Conservation (phyloP, 768 basidiomycete species). For the Hortiboletus flavorubellus region DNA sequence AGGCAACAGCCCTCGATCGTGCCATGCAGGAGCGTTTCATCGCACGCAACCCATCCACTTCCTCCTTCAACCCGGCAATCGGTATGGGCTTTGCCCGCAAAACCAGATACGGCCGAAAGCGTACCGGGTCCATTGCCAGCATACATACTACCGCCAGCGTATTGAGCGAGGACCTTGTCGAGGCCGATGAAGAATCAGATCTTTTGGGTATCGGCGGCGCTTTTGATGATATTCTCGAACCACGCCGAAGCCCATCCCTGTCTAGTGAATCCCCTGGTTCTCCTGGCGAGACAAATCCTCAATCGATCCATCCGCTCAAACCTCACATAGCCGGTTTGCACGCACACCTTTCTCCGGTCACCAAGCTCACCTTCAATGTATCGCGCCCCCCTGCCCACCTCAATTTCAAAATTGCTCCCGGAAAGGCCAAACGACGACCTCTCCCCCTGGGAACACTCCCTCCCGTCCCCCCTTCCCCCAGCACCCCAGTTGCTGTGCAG, state of each 20-base stretch:
- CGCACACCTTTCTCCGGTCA: slow-evolving; percentile 26
- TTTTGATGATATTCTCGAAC: slow-evolving; percentile 43
- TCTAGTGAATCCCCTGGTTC: slow-evolving; percentile 35
- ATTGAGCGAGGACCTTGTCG: slow-evolving; percentile 76
- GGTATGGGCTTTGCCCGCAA: slow-evolving; percentile 68
- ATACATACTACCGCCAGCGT: slow-evolving; percentile 63
- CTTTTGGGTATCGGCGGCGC: slow-evolving; percentile 66
- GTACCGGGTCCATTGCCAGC: slow-evolving; percentile 74
- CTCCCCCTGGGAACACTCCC: slow-evolving; percentile 59
- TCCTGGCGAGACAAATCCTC: slow-evolving; percentile 30
- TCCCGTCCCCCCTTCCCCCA: slow-evolving; percentile 71
- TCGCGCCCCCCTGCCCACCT: slow-evolving; percentile 46
- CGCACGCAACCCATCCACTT: slow-evolving; percentile 67
- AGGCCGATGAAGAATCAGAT: slow-evolving; percentile 77
- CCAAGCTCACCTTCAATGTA: slow-evolving; percentile 54
- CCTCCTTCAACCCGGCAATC: slow-evolving; percentile 60
- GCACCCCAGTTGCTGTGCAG: slow-evolving; percentile 47
- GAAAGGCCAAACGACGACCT: slow-evolving; percentile 59
- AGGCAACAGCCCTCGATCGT: slow-evolving; percentile 80
- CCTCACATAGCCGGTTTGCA: slow-evolving; percentile 8
- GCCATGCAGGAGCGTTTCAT: slow-evolving; percentile 84
- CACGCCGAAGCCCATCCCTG: slow-evolving; percentile 33
- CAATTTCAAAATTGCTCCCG: slow-evolving; percentile 45
- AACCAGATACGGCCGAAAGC: slow-evolving; percentile 65
- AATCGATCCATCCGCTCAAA: slow-evolving; percentile 23